Percentiles rank a stretch among this genome's conserved stretches.
These are phyloP conservation scores for Punctularia strigosozonata DNA, from an alignment of 768 basidiomycete species.

Conservation along the genomic window DNA sequence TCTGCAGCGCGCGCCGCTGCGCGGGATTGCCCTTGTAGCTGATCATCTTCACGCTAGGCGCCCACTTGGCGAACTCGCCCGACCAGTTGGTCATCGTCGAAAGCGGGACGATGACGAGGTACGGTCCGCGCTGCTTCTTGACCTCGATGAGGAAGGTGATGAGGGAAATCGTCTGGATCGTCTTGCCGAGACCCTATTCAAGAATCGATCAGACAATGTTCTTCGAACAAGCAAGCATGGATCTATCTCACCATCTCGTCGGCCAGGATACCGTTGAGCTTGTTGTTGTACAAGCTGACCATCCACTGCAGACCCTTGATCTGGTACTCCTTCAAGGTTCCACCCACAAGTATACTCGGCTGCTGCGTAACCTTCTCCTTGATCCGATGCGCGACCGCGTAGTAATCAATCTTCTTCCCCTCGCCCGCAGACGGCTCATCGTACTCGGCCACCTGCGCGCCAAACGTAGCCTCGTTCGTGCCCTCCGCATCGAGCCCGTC, in stretches of 20 bases:
- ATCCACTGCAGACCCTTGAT: conserved; percentile 96
- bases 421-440: conserved; percentile 28
- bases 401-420: conserved; percentile 85
- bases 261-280: conserved; percentile 87
- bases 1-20: conserved; percentile 68
- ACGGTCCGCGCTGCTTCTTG: conserved; percentile 88
- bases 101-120: conserved; percentile 89
- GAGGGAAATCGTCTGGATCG: conserved; percentile 91
- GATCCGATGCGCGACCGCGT: conserved; percentile 87
- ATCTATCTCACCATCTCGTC: conserved; percentile 70
- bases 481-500: too few relatives aligned
- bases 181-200: conserved; percentile 88
- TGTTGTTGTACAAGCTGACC: conserved; percentile 96
- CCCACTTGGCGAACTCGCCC: conserved; percentile 96
- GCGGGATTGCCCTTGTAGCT: conserved; percentile 89
- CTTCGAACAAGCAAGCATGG: conserved; percentile 5
- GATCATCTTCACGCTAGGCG: conserved; percentile 65
- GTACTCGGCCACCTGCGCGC: conserved; percentile 63
- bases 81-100: conserved; percentile 98
- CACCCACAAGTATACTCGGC: conserved; percentile 68
- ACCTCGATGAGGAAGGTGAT: conserved; percentile 87
- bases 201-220: neutral
- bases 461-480: conserved; percentile 85
- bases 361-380: conserved; percentile 76
- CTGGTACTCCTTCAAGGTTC: conserved; percentile 91